Percentiles rank a stretch among this genome's conserved stretches.
These are phyloP conservation scores for Mycena maculata DNA, from an alignment of 768 basidiomycete species.

Conservation along the genomic window DNA sequence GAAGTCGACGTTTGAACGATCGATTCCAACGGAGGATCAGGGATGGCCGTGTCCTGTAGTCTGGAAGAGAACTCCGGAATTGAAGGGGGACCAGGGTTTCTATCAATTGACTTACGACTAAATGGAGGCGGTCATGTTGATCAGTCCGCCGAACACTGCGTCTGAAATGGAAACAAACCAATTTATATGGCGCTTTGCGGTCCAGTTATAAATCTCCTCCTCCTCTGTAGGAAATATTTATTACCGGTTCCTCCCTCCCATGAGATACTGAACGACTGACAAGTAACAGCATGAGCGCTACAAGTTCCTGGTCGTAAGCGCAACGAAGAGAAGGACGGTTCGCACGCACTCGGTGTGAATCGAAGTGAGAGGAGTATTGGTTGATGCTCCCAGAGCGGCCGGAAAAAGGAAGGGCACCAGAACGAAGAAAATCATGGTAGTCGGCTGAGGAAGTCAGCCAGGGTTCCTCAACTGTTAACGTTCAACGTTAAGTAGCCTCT, in stretches of 20 bases:
- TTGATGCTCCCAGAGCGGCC: not conserved
- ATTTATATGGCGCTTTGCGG: constrained; percentile 10
- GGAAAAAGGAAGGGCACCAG: not conserved
- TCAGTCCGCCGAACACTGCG: not conserved
- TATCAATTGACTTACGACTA: not conserved
- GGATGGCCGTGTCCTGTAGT: constrained; percentile 8
- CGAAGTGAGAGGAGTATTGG: not conserved
- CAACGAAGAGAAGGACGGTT: not conserved
- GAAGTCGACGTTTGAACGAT: not conserved
- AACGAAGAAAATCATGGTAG: not conserved
- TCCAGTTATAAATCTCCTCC: not conserved
- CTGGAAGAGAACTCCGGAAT: not conserved
- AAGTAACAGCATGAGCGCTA: constrained; percentile 28
- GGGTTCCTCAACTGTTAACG: not conserved
- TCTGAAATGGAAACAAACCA: constrained; percentile 14
- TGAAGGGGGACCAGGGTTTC: not conserved
- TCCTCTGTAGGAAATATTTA: not conserved
- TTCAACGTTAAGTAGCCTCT: not conserved
- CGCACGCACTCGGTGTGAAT: constrained; percentile 21
- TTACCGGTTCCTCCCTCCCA: constrained; percentile 22
- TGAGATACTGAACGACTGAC: constrained; percentile 21
- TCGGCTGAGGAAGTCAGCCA: not conserved
- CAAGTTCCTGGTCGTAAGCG: not conserved
- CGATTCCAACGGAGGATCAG: constrained; percentile 1
- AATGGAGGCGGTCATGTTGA: not conserved